phyloP scores from a whole-genome alignment of 768 basidiomycete species.

The Scleroderma citrinum region DNA sequence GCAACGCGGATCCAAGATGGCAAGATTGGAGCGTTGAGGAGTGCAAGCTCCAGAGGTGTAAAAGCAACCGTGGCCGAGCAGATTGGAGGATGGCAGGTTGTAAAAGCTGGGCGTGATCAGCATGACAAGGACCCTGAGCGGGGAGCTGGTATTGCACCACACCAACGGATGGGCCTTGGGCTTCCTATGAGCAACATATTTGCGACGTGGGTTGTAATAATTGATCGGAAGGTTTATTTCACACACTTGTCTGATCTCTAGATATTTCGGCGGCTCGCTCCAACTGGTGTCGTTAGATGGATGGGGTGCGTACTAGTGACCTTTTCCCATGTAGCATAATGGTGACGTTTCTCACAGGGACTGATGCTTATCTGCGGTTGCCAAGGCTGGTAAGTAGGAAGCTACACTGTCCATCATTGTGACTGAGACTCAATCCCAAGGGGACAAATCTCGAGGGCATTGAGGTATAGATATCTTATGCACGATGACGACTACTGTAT shows the following conservation, averaged over 20 bases:
- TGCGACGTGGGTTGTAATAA: constrained; percentile 51
- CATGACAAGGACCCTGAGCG: constrained; percentile 34
- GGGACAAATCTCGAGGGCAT: constrained; percentile 79
- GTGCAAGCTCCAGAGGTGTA: constrained; percentile 57
- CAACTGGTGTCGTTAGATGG: constrained; percentile 77
- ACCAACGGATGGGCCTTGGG: constrained; percentile 72
- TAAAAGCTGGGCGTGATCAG: constrained; percentile 18
- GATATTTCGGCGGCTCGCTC: constrained; percentile 79
- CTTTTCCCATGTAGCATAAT: background rate
- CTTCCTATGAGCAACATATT: constrained; percentile 88
- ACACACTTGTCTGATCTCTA: constrained; percentile 19
- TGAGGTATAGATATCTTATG: constrained; percentile 45
- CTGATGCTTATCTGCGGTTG: constrained; percentile 75
- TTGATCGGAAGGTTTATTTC: background rate
- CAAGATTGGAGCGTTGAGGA: constrained; percentile 62
- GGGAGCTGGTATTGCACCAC: constrained; percentile 42
- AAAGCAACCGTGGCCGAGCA: constrained; percentile 80
- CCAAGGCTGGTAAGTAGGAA: constrained; percentile 62
- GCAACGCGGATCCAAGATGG: constrained; percentile 61
- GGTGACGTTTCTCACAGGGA: constrained; percentile 41
- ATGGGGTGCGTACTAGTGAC: constrained; percentile 54
- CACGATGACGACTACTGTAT: background rate
- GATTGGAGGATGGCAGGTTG: constrained; percentile 40
- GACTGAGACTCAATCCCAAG: too few relatives aligned
- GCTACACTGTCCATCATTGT: background rate